Evolutionary conservation across 176 grass and related monocot species (phyloP).

Genomic region (Dendrocalamus sinicus): DNA sequence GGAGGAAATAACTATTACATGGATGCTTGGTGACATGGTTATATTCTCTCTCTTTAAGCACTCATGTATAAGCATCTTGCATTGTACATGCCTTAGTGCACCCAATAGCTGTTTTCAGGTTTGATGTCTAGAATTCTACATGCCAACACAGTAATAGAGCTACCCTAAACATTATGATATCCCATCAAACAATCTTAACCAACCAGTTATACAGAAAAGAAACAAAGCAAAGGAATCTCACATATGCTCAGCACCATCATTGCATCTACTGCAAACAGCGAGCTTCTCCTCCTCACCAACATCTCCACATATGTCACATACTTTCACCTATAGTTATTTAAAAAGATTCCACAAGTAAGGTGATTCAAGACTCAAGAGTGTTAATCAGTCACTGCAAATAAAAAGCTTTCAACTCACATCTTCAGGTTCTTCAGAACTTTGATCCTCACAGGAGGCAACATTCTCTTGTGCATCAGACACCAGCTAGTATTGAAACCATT

Average conservation of each 20-base stretch:
- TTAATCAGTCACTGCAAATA: constrained; percentile 1
- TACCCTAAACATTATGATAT: constrained; percentile 24
- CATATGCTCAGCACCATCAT: constrained; percentile 95
- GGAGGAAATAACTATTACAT: too few species aligned
- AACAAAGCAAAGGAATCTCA: constrained; percentile 51
- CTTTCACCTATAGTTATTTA: constrained; percentile 75
- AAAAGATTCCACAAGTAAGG: constrained; percentile 38
- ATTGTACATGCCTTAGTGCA: neutral
- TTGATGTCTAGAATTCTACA: constrained; percentile 9
- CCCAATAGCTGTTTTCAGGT: neutral
- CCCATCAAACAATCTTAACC: neutral
- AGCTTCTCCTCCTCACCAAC: constrained; percentile 84
- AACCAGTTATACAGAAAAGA: neutral
- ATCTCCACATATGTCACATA: constrained; percentile 97
- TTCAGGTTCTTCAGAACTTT: constrained; percentile 66
- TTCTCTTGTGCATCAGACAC: constrained; percentile 23
- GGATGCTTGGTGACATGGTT: too few species aligned
- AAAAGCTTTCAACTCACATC: constrained; percentile 59
- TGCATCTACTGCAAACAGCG: constrained; percentile 85
- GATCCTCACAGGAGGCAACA: constrained; percentile 40
- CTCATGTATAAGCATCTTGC: too few species aligned
- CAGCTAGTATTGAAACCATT: constrained; percentile 34
- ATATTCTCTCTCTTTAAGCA: too few species aligned
- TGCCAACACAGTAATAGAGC: neutral
- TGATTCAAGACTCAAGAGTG: neutral